Evolutionary conservation across 1,284 basidiomycete genomes (phyloP), one percentile per base, ranked within the genome.

Genomic region (Moesziomyces sp.): DNA sequence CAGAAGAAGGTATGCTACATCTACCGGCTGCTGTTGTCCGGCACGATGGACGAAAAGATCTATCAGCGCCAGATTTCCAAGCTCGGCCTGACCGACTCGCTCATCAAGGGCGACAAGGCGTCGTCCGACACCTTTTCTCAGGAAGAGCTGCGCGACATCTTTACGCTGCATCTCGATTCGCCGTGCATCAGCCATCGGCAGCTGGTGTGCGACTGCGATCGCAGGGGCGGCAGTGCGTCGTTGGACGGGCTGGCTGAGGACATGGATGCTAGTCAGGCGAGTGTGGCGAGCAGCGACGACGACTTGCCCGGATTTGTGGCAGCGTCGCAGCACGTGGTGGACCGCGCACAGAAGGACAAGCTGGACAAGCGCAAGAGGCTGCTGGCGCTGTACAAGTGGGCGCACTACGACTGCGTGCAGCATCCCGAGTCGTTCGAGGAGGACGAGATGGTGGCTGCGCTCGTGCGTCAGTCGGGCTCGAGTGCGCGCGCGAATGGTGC

Each of bases 51-150:
- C 54, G 83, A 84, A 52, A 84, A 84, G 60, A 84, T 84, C 55
- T 84, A 81, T 48, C 82, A 97, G 85, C 89, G 97, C 51, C 96
- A 98, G 85, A 89, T 98, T 26, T 97, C 93, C n/a, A 99, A 99
- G 85, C 88, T 94, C 16, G 95, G 93, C 1, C 85, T 99, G 49
- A 87, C 87, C 8, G 87, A 87, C 26, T 86, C 87, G 46, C 84
- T 88, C 79, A 86, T 88, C 85, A 86, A 69, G 28, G 58, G 55
- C 84, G 61, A 76, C 57, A 59, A 52, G 72, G 76, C 35, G 71
- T 48, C 49, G 51, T 30, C 54, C 16, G 74, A 77, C 56, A 59
- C 79, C 0, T 83, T 83, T 48, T 73, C 83, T 10, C 69, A 69
- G 43, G 73, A 77, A 19, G 76, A 84, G 51, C 56, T 84, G 24